phyloP scores from a whole-genome alignment of 2,329 filamentous ascomycete genomes.

The Mollisiaceae sp. region DNA sequence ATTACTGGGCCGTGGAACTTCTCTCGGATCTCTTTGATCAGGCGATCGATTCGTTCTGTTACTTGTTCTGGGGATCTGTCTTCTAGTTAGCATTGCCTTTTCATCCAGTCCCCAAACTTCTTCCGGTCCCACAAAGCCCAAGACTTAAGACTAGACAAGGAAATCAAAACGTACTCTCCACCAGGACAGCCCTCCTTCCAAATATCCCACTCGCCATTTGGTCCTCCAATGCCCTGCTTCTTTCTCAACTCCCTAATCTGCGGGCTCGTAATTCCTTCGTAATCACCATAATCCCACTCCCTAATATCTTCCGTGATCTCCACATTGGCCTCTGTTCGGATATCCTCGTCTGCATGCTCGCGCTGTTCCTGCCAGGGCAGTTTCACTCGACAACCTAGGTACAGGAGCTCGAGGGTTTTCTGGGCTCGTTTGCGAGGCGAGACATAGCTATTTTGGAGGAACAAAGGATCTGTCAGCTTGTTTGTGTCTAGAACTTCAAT shows the following conservation, averaged over 20 bases:
- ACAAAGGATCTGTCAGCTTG: background rate
- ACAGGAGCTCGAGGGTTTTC: slow-evolving; percentile 86
- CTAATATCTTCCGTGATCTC: slow-evolving; percentile 74
- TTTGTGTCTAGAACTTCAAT: too few relatives aligned
- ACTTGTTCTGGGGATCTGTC: slow-evolving; percentile 63
- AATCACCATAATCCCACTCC: slow-evolving; percentile 79
- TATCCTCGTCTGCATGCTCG: slow-evolving; percentile 42
- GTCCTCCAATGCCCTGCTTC: slow-evolving; percentile 56
- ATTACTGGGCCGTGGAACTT: slow-evolving; percentile 66
- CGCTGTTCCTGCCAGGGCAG: slow-evolving; percentile 72
- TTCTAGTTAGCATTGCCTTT: background rate
- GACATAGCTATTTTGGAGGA: slow-evolving; percentile 65
- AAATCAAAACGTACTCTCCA: slow-evolving; percentile 77
- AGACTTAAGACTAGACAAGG: too few relatives aligned
- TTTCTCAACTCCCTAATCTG: slow-evolving; percentile 67
- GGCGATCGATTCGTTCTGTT: slow-evolving; percentile 70
- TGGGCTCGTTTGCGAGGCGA: slow-evolving; percentile 86
- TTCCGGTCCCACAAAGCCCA: background rate
- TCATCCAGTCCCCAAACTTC: background rate
- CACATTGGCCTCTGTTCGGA: slow-evolving; percentile 63
- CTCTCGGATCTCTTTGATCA: slow-evolving; percentile 76
- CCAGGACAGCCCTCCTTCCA: slow-evolving; percentile 88
- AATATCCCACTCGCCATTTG: slow-evolving; percentile 73
- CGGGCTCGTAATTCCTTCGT: slow-evolving; percentile 78
- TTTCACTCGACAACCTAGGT: slow-evolving; percentile 69